Conservation (phyloP, 2,329 filamentous ascomycete species). For the Alternaria atra region DNA sequence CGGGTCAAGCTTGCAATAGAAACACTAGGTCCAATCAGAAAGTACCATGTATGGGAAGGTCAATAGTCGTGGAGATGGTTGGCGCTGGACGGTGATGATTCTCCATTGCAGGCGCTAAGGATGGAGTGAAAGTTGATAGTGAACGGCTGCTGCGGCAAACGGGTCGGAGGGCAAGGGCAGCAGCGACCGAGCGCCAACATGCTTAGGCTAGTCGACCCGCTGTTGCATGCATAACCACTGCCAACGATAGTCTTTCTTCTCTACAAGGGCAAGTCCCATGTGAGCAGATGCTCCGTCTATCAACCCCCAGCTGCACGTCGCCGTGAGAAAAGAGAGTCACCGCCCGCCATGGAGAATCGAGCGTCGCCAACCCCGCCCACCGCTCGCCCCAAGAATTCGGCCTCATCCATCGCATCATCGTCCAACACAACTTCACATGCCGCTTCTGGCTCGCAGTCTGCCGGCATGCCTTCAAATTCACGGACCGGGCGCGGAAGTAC, state of each 20-base stretch:
- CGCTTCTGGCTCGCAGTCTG: constrained; percentile 29
- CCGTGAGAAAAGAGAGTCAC: constrained; percentile 15
- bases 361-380: constrained; percentile 46
- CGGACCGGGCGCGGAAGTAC: constrained; percentile 37
- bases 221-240: constrained; percentile 21
- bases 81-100: constrained; percentile 10
- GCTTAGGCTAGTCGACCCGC: constrained; percentile 18
- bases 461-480: constrained; percentile 39
- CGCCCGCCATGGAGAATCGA: constrained; percentile 43
- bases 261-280: constrained; percentile 29
- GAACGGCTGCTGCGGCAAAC: constrained; percentile 24
- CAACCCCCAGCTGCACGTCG: constrained; percentile 23
- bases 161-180: constrained; percentile 18
- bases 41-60: constrained; percentile 10
- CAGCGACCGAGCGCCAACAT: constrained; percentile 18
- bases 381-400: constrained; percentile 37
- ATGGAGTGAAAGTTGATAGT: constrained; percentile 9
- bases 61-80: constrained; percentile 11
- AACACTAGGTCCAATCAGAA: constrained; percentile 2
- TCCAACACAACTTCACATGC: constrained; percentile 36
- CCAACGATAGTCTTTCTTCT: constrained; percentile 21
- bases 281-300: constrained; percentile 26
- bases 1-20: constrained; percentile 1
- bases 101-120: constrained; percentile 13
- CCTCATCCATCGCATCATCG: constrained; percentile 41